A percentile compares a stretch with the other conserved stretches of the same genome.
Conservation (phyloP, 192 early-diverging fungal species). For the Backusella psychrophila region DNA sequence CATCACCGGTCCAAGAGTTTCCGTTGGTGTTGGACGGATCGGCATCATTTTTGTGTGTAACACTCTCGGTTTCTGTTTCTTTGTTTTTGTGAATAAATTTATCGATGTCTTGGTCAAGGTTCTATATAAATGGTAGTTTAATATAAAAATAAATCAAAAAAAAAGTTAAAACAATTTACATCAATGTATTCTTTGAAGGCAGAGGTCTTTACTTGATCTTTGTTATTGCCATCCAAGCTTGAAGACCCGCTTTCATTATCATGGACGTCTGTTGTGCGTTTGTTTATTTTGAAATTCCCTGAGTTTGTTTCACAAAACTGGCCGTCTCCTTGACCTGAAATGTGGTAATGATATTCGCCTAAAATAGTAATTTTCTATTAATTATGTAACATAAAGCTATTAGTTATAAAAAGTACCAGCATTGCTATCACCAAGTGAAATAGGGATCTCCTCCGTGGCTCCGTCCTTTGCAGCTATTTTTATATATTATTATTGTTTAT, state of each 20-base stretch:
- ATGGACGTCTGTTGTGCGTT: neutral
- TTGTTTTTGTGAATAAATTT: slow-evolving; percentile 8
- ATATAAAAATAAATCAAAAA: neutral
- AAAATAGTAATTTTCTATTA: neutral
- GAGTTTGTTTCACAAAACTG: slow-evolving; percentile 12
- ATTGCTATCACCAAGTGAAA: neutral
- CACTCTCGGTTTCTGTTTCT: neutral
- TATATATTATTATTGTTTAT: neutral
- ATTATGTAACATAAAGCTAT: neutral
- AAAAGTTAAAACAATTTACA: neutral
- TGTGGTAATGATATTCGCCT: slow-evolving; percentile 20
- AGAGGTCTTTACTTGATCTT: neutral
- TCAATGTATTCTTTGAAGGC: slow-evolving; percentile 5
- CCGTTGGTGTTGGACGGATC: neutral
- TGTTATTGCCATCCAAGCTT: neutral
- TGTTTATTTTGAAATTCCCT: slow-evolving; percentile 12
- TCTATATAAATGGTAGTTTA: neutral
- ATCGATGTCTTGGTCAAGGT: slow-evolving; percentile 11
- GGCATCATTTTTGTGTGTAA: slow-evolving; percentile 16
- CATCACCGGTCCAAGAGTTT: neutral
- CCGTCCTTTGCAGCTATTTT: neutral
- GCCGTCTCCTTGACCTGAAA: neutral
- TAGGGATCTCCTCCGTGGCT: neutral
- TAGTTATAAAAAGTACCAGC: neutral
- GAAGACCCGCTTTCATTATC: neutral